Percentiles rank a stretch among this genome's conserved stretches.
phyloP scores from a whole-genome alignment of 805 yeast genomes.

The Candida yuanshanica region DNA sequence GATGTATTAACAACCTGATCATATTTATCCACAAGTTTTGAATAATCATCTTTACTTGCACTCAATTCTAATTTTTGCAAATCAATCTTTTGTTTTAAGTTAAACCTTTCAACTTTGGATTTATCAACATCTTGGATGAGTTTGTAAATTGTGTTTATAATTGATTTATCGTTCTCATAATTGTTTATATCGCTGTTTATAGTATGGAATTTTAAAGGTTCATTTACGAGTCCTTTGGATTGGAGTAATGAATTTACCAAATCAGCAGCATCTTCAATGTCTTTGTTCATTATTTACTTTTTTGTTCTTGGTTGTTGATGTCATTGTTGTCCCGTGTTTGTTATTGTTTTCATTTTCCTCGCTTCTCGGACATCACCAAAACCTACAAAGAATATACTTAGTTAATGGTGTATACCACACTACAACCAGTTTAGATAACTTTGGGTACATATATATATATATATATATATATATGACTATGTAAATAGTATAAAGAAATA shows the following conservation, averaged over 20 bases:
- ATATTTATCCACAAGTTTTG: not conserved
- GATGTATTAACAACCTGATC: not conserved
- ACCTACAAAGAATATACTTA: too few species aligned
- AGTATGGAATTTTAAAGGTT: not conserved
- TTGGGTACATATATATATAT: too few species aligned
- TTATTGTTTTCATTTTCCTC: too few species aligned
- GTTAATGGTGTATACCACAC: too few species aligned
- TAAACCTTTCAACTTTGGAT: constrained; percentile 4
- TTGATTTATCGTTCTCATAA: constrained; percentile 9
- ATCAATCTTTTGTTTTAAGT: constrained; percentile 1
- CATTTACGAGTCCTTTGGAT: constrained; percentile 8
- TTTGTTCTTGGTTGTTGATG: constrained; percentile 2
- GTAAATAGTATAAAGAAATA: too few species aligned
- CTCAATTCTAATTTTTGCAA: constrained; percentile 1
- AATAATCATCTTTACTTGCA: not conserved
- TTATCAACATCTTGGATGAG: constrained; percentile 11
- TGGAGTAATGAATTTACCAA: constrained; percentile 9
- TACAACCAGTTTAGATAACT: too few species aligned
- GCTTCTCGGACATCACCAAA: too few species aligned
- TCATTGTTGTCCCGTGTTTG: too few species aligned
- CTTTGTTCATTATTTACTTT: not conserved
- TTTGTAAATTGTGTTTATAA: constrained; percentile 12
- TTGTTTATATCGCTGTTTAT: not conserved
- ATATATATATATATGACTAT: too few species aligned
- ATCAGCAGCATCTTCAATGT: constrained; percentile 10